Conservation (phyloP, 2,329 filamentous ascomycete species). For the Alternaria ventricosa region DNA sequence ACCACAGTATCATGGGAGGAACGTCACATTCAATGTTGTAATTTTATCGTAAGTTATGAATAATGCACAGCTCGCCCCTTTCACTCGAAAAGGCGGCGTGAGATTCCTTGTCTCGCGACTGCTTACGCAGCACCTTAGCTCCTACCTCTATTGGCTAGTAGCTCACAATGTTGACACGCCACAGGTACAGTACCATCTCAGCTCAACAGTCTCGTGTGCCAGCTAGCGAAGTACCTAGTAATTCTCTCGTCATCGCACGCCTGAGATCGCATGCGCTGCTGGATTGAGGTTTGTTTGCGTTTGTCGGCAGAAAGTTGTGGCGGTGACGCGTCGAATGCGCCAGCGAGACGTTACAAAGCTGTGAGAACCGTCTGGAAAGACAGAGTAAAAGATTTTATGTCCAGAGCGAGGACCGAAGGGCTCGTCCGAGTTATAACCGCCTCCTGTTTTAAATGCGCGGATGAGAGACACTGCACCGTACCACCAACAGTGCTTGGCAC, state of each 20-base stretch:
- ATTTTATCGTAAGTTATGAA: background rate
- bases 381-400: too few species aligned
- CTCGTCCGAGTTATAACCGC: background rate
- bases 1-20: too few species aligned
- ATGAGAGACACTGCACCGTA: background rate
- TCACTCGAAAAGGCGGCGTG: constrained; percentile 18
- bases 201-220: constrained; percentile 1
- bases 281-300: background rate
- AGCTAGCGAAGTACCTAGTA: background rate
- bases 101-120: constrained; percentile 12
- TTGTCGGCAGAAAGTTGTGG: background rate
- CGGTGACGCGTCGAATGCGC: background rate
- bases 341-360: background rate
- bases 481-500: background rate
- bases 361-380: background rate
- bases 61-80: background rate
- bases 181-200: constrained; percentile 5
- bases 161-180: constrained; percentile 5
- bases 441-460: background rate
- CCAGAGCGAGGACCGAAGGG: background rate
- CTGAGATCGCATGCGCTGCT: background rate
- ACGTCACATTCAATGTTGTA: background rate
- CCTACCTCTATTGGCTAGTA: constrained; percentile 1
- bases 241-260: background rate
- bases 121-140: constrained; percentile 20